Evolutionary conservation across 169 alveolate genomes (phyloP).

Genomic region (Cryptosporidium andersoni): DNA sequence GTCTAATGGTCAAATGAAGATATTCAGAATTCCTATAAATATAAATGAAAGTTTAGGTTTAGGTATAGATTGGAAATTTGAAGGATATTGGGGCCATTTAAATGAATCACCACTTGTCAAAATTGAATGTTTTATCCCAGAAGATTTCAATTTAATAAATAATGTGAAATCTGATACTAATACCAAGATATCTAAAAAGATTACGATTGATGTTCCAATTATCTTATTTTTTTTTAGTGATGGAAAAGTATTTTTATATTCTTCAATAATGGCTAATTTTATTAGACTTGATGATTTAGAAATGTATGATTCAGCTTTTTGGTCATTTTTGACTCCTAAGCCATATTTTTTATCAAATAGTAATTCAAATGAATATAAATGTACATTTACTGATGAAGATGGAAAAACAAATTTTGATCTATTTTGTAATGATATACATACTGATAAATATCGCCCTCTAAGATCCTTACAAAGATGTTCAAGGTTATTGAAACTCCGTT

Average conservation of each 20-base stretch:
- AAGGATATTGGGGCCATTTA: conserved; percentile 32
- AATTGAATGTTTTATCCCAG: conserved; percentile 24
- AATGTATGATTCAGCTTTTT: conserved; percentile 28
- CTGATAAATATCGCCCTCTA: no score
- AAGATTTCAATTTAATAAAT: background rate
- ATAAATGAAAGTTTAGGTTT: conserved; percentile 1
- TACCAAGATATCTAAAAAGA: background rate
- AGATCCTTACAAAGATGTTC: no score
- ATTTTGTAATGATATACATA: no score
- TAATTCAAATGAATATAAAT: no score
- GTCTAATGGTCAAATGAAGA: conserved; percentile 15
- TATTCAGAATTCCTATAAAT: conserved; percentile 4
- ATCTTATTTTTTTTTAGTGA: conserved; percentile 33
- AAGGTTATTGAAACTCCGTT: no score
- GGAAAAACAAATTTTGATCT: no score
- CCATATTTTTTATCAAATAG: background rate
- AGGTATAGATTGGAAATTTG: conserved; percentile 19
- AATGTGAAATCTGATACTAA: background rate
- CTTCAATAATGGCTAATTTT: conserved; percentile 29
- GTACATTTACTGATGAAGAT: no score
- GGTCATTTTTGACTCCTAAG: conserved; percentile 45
- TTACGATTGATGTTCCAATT: background rate
- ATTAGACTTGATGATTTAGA: conserved; percentile 61
- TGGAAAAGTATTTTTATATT: conserved; percentile 37
- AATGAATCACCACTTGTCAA: conserved; percentile 1